A percentile compares a stretch with the other conserved stretches of the same genome.
Evolutionary conservation across 1,284 basidiomycete genomes (phyloP).

Genomic region (Ustilago lituana): DNA sequence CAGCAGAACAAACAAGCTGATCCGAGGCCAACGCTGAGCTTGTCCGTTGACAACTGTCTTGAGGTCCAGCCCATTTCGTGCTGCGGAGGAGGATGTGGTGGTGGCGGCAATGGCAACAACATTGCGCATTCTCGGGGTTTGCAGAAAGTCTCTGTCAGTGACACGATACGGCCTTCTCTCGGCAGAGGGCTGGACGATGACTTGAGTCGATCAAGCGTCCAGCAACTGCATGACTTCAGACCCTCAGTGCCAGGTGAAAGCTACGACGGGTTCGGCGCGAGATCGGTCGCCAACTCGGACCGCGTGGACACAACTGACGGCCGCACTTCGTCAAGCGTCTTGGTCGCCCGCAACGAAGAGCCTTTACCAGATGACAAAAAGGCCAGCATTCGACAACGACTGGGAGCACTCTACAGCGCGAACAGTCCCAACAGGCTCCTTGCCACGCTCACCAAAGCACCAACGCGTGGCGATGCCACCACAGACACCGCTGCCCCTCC

Average conservation of each 20-base stretch:
- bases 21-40: constrained; percentile 15
- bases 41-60: constrained; percentile 23
- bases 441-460: constrained; percentile 2
- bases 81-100: background rate
- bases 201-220: constrained; percentile 7
- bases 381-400: background rate
- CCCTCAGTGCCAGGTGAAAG: constrained; percentile 3
- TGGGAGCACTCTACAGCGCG: constrained; percentile 2
- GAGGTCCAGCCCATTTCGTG: background rate
- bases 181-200: background rate
- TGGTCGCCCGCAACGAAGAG: background rate
- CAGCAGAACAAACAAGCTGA: background rate
- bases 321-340: background rate
- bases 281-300: background rate
- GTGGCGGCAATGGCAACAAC: no score
- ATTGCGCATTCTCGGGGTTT: background rate
- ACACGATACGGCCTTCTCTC: background rate
- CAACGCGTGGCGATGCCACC: constrained; percentile 3
- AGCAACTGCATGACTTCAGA: constrained; percentile 37
- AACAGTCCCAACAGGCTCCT: constrained; percentile 10
- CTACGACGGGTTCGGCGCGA: background rate
- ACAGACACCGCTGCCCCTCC: background rate
- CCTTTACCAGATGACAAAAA: background rate
- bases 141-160: background rate
- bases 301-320: background rate